These are phyloP conservation scores for Dictyostelium firmibasis DNA, from an alignment of 78 protist species.

Conservation along the genomic window DNA sequence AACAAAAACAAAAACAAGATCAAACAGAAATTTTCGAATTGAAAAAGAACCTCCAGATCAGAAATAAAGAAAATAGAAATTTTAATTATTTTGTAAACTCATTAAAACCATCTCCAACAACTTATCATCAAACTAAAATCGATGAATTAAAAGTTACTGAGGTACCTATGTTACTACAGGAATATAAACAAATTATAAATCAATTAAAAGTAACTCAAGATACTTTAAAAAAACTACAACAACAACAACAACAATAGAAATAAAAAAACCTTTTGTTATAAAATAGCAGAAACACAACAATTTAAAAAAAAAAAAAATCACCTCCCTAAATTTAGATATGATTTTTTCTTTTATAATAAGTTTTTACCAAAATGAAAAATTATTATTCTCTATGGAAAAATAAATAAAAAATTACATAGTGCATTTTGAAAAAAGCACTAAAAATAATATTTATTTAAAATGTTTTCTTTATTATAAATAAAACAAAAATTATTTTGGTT, in stretches of 20 bases:
- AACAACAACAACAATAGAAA: not conserved
- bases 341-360: too few relatives aligned
- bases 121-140: not conserved
- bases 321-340: too few relatives aligned
- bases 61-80: not conserved
- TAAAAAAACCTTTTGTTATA: too few relatives aligned
- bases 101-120: not conserved
- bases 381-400: too few relatives aligned
- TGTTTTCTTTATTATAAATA: too few relatives aligned
- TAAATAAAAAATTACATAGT: too few relatives aligned
- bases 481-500: too few relatives aligned
- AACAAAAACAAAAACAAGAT: conserved; percentile 12
- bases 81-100: not conserved
- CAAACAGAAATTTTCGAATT: conserved; percentile 44
- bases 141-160: conserved; percentile 34
- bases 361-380: too few relatives aligned
- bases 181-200: conserved; percentile 30
- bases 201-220: not conserved
- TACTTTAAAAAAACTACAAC: conserved; percentile 6
- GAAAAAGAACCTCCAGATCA: conserved; percentile 11
- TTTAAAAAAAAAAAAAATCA: not conserved
- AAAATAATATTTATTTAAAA: too few relatives aligned
- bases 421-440: too few relatives aligned
- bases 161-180: conserved; percentile 3
- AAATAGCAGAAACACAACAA: too few relatives aligned